These are phyloP conservation scores for Fusarium decemcellulare DNA, from an alignment of 2,329 filamentous ascomycete genomes.

Conservation along the genomic window DNA sequence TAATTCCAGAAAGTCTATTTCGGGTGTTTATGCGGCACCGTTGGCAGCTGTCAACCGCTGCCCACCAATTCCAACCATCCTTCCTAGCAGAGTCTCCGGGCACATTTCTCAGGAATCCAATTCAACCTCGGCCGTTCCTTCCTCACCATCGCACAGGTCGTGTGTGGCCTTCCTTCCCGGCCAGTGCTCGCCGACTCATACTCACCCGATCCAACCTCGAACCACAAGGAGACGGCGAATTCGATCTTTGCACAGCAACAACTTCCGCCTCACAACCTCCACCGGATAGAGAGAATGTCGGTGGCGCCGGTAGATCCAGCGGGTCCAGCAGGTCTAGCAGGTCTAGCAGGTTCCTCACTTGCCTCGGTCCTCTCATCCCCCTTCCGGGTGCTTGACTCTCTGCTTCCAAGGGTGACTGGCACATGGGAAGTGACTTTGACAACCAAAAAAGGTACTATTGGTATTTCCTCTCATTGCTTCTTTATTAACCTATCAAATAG, in stretches of 20 bases:
- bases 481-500: not conserved
- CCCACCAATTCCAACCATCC: not conserved
- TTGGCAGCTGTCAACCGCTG: slow-evolving; percentile 1
- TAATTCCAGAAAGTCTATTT: no score
- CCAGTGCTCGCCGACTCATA: no score
- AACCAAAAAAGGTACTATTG: not conserved
- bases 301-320: no score
- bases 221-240: no score
- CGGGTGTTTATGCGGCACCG: not conserved
- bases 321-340: not conserved
- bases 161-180: no score
- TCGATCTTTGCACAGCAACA: no score
- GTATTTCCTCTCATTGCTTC: no score
- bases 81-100: no score
- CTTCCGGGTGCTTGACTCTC: not conserved
- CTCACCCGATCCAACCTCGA: no score
- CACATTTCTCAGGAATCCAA: not conserved
- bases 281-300: no score
- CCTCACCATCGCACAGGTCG: not conserved
- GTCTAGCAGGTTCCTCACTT: not conserved
- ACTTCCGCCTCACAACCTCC: no score
- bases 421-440: not conserved
- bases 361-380: not conserved
- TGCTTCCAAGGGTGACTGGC: not conserved
- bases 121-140: not conserved